phyloP scores from a whole-genome alignment of 192 early-diverging fungal genomes.

The Coemansia sp. region DNA sequence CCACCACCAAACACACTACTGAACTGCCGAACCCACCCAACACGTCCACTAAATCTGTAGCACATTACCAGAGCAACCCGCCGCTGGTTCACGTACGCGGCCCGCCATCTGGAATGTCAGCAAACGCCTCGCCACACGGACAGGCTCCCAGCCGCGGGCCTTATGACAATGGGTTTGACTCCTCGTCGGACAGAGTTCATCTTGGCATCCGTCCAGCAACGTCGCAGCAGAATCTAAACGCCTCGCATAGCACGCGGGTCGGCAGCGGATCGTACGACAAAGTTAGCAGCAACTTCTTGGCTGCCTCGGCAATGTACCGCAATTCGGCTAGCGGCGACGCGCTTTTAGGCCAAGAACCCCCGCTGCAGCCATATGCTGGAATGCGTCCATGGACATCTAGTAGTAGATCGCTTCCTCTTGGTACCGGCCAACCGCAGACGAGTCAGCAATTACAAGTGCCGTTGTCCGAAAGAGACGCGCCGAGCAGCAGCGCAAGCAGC shows the following conservation, averaged over 20 bases:
- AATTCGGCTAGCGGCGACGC: constrained; percentile 38
- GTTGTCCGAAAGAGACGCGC: constrained; percentile 32
- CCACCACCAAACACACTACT: background rate
- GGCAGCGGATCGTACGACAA: constrained; percentile 6
- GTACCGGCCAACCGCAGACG: background rate
- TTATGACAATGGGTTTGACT: constrained; percentile 46
- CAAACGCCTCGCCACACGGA: constrained; percentile 21
- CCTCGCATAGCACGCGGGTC: background rate
- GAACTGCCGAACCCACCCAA: constrained; percentile 2
- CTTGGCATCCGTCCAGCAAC: constrained; percentile 7
- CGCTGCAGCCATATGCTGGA: constrained; percentile 12
- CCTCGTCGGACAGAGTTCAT: constrained; percentile 32
- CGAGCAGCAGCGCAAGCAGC: constrained; percentile 51
- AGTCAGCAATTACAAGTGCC: constrained; percentile 6
- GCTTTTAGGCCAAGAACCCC: constrained; percentile 7
- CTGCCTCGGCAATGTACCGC: constrained; percentile 18
- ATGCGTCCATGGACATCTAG: constrained; percentile 49
- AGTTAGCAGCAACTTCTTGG: constrained; percentile 6
- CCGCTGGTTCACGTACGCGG: background rate
- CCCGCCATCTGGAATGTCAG: constrained; percentile 6
- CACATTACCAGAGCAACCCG: constrained; percentile 11
- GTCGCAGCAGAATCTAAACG: constrained; percentile 19
- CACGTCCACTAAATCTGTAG: constrained; percentile 20
- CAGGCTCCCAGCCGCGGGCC: background rate
- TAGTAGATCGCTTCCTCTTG: constrained; percentile 46